Conservation (phyloP, 2,329 filamentous ascomycete genomes). For the Endothia cerciana region DNA sequence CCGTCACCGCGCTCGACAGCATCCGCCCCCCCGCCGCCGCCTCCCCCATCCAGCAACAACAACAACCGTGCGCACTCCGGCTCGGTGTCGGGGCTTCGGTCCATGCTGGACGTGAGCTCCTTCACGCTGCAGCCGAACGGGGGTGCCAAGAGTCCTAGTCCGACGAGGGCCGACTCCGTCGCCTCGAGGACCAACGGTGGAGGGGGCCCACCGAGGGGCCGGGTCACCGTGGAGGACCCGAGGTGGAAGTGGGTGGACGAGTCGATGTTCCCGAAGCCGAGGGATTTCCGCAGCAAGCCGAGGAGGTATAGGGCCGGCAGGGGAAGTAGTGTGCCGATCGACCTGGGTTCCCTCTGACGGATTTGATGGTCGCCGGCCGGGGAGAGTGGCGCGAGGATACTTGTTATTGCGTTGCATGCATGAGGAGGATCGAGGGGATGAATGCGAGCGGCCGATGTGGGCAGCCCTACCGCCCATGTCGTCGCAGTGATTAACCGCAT, state of each 20-base stretch:
- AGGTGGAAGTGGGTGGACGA: constrained; percentile 90
- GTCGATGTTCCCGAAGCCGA: constrained; percentile 78
- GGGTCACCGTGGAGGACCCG: constrained; percentile 70
- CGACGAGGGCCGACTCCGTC: constrained; percentile 43
- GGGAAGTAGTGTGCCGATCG: constrained; percentile 90
- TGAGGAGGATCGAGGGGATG: background rate
- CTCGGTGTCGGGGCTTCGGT: constrained; percentile 54
- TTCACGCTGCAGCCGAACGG: constrained; percentile 75
- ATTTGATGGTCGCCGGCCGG: background rate
- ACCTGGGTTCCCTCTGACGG: constrained; percentile 64
- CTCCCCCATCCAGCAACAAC: constrained; percentile 39
- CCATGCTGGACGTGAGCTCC: constrained; percentile 74
- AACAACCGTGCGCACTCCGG: constrained; percentile 38
- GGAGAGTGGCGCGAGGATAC: background rate
- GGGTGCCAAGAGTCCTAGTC: constrained; percentile 50
- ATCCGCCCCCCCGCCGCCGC: constrained; percentile 42
- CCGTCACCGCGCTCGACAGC: constrained; percentile 42
- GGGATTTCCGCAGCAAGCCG: constrained; percentile 74
- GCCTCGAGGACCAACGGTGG: constrained; percentile 36
- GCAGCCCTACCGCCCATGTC: background rate
- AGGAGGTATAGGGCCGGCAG: constrained; percentile 88
- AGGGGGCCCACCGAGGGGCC: constrained; percentile 38
- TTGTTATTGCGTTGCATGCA: background rate
- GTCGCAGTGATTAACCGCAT: background rate
- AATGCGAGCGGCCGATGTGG: background rate